These are phyloP conservation scores for Talaromyces sp. DNA, from an alignment of 2,329 filamentous ascomycete species.

Conservation along the genomic window DNA sequence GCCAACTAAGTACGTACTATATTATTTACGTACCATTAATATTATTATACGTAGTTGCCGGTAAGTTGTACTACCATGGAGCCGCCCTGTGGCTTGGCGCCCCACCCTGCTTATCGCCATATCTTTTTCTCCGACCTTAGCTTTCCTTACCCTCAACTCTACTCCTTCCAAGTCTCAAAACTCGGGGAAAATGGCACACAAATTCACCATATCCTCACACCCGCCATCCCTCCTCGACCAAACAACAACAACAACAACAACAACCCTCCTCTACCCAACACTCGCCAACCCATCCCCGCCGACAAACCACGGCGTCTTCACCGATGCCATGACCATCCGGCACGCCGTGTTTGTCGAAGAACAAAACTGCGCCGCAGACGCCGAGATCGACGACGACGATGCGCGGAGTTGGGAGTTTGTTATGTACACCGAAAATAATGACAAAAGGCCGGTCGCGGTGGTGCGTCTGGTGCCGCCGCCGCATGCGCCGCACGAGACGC, in stretches of 20 bases:
- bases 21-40: no score
- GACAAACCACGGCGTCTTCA: conserved; percentile 48
- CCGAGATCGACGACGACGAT: conserved; percentile 80
- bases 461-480: conserved; percentile 78
- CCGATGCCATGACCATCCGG: conserved; percentile 54
- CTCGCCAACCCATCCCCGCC: conserved; percentile 15
- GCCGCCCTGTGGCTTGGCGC: neutral
- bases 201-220: conserved; percentile 2
- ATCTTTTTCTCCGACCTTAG: neutral
- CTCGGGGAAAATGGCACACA: neutral
- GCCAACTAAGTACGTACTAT: no score
- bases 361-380: conserved; percentile 52
- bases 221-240: neutral
- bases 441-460: conserved; percentile 58
- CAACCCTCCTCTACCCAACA: conserved; percentile 20
- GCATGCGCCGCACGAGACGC: conserved; percentile 54
- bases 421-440: conserved; percentile 55
- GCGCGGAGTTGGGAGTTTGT: conserved; percentile 78
- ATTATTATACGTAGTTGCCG: no score
- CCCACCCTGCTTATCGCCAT: neutral
- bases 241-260: no score
- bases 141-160: neutral
- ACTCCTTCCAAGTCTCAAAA: no score
- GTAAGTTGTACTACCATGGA: neutral
- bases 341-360: conserved; percentile 54